Evolutionary conservation across 805 yeast species (phyloP), one percentile per base, ranked within the genome.

Genomic region (Yamadazyma kitorensis): DNA sequence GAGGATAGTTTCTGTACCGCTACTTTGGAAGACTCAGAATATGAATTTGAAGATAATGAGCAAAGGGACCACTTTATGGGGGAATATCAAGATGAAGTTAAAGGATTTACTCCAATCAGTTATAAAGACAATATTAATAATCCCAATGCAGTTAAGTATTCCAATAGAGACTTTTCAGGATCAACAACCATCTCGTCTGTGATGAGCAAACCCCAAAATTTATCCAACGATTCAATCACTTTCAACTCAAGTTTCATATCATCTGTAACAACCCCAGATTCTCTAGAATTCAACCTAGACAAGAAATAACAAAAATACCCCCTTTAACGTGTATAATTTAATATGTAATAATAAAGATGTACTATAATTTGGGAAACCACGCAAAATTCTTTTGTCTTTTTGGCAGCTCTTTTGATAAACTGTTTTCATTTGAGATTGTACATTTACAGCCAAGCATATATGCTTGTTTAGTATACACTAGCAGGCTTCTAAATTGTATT

Each of bases 161-260:
- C n/a, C n/a, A 39, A 24, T 14, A 36, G 47, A 37, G 41, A 39
- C 17, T 17, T 30, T n/a, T 41, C 48, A 6, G 39, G 32, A 5
- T 37, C 54, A 1, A 47, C 54, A 6, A 36, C 49, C n/a, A 32
- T 38, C 4, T 45, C 54, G 6, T 48, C 54, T 7, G 43, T 49
- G 3, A 47, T 47, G 47, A 49, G 53, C 34, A 43, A 41, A n/a
- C 11, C 8, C 14, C 9, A 13, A 6, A 29, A 16, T 17, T 23
- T 19, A 18, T 34, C 38, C 6, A 33, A 27, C 21, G 42, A 41
- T 23, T 41, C 45, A 7, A 28, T 41, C 16, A 18, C 18, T 16
- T 20, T 37, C 17, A 33, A 37, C 18, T 25, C 39, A 5, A 39
- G 41, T 13, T 17, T 39, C 5, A 26, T 27, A 16, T 34, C 50